These are phyloP conservation scores for Coccomyxa sp. DNA, from an alignment of 139 green algal species.

Conservation along the genomic window DNA sequence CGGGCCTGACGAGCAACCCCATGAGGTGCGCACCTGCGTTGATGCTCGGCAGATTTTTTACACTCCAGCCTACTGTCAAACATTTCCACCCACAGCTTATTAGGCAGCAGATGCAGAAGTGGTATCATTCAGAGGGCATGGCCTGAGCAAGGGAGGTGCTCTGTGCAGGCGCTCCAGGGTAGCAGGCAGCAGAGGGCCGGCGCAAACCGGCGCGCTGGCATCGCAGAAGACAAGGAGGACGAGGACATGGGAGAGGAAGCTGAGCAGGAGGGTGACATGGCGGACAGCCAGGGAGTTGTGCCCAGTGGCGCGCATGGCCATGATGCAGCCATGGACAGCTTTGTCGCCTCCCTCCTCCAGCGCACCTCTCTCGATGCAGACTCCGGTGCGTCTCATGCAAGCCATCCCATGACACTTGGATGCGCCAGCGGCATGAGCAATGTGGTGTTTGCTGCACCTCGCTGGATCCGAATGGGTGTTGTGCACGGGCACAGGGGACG, in stretches of 20 bases:
- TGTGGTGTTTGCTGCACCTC: neutral
- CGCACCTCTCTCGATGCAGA: conserved; percentile 23
- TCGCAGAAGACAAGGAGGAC: conserved; percentile 7
- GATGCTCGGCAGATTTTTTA: no score
- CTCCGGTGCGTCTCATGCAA: neutral
- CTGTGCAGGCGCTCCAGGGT: neutral
- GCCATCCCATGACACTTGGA: no score
- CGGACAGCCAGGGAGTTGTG: neutral
- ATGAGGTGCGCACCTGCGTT: neutral
- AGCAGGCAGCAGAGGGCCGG: neutral
- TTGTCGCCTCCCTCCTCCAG: conserved; percentile 25
- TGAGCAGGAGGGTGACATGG: neutral
- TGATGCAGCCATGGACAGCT: conserved; percentile 7
- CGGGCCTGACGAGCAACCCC: neutral
- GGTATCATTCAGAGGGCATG: no score
- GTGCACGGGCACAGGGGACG: neutral
- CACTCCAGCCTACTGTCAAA: no score
- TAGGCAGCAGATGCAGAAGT: no score
- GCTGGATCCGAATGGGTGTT: neutral
- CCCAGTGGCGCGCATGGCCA: neutral
- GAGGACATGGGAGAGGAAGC: neutral
- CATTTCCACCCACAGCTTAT: no score
- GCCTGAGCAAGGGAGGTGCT: no score
- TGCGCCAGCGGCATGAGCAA: neutral
- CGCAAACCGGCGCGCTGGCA: neutral